A percentile compares a stretch with the other conserved stretches of the same genome.
Conservation (phyloP, 106 monocot species). For the Dactylorhiza incarnata region DNA sequence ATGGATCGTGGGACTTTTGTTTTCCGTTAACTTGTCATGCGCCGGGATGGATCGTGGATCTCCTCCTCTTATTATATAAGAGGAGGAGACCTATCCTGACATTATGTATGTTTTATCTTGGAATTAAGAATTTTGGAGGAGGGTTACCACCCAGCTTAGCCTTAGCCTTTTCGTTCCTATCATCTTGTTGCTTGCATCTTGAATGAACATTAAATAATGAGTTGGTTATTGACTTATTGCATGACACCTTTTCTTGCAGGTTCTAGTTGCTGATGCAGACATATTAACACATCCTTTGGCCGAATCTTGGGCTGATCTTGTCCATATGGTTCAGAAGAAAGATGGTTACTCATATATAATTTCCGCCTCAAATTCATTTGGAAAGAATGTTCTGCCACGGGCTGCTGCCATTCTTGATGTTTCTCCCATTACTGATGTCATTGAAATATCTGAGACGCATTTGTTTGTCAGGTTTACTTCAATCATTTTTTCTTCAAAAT, state of each 20-base stretch:
- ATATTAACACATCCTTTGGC: conserved; percentile 69
- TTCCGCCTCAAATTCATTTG: conserved; percentile 86
- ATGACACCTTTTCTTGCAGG: conserved; percentile 25
- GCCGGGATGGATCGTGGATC: too few species aligned
- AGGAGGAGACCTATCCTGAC: too few species aligned
- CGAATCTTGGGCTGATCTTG: conserved; percentile 86
- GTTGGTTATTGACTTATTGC: conserved; percentile 2
- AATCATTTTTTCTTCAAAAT: background rate
- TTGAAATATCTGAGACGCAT: conserved; percentile 59
- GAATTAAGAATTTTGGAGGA: too few species aligned
- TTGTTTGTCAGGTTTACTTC: conserved; percentile 69
- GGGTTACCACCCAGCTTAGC: too few species aligned
- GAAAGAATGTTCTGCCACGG: conserved; percentile 89
- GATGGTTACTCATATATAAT: conserved; percentile 66
- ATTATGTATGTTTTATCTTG: too few species aligned
- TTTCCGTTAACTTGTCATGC: too few species aligned
- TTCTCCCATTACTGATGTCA: conserved; percentile 84
- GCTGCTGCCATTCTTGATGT: conserved; percentile 94
- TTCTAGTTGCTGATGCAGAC: conserved; percentile 83
- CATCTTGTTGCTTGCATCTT: too few species aligned
- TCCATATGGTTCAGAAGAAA: conserved; percentile 58
- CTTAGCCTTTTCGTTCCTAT: too few species aligned
- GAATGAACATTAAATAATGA: background rate
- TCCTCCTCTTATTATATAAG: too few species aligned
- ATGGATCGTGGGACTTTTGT: too few species aligned